Base-by-base conservation (phyloP, 495 filamentous ascomycete genomes). In the Chaetomium tenue region DNA sequence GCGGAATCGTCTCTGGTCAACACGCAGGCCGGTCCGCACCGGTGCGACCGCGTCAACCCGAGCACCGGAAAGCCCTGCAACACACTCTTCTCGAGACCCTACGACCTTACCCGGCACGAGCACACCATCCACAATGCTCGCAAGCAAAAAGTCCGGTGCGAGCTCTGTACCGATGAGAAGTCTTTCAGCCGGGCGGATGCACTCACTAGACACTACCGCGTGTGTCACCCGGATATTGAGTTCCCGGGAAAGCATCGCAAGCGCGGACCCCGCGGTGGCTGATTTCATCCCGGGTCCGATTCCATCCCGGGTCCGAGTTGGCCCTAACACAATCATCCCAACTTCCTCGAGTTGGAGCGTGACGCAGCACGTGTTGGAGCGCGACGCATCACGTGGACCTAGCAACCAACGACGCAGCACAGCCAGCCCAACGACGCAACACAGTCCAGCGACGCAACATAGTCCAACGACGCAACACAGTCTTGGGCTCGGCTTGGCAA, bases 51-150 rank as follows among this genome's bases (percentile, higher is more conserved):
- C 58, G 91, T 91, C 76, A 98, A 98, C 77, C 94, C 95, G 1
- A 92, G 91, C 66, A 98, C 94, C 5, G 90, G 90, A 60, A 97
- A 97, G 78, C 91, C 93, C 3, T 98, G 94, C 85, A 96, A 94
- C 74, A 93, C 91, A 9, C 81, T 94, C 62, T 98, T 98, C 80
- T 97, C 93, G 2, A 84, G 94, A n/a, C 93, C 93, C 39, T 98
- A 98, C 84, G 94, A 98, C 78, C 84, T 98, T 39, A 98, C 94
- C 12, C 84, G 94, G 12, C 94, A 98, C 74, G 94, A 98, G 76
- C 93, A 97, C 69, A 98, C 94, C 13, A 97, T 98, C 68, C 94
- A 98, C 81, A 97, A 96, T 68, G 89, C 88, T 5, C 84, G 88
- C 69, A 96, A 97, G 84, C 87, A 91, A 71, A 98, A 98, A 78